Evolutionary conservation across 2,329 filamentous ascomycete genomes (phyloP), one percentile per base, ranked within the genome.

Genomic region (Fusarium incarnatum): DNA sequence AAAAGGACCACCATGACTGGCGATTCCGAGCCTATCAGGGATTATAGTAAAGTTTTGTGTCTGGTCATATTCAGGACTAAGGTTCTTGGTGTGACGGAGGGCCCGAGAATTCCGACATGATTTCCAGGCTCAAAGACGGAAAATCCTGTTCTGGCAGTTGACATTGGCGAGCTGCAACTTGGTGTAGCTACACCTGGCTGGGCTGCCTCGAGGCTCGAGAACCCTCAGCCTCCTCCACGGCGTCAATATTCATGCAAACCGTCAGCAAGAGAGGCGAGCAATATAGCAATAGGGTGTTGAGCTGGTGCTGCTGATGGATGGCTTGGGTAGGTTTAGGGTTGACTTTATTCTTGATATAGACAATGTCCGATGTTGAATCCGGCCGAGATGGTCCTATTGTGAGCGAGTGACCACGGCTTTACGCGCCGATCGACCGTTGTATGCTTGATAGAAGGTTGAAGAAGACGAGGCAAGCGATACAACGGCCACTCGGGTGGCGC

Each of bases 291-390:
- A 55, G 61, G 63, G 63, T 66, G 66, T 69, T 45, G 40, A 34
- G 61, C 30, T 37, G 32, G 55, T 69, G 61, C 18, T 30, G 32
- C 66, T 69, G 50, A 50, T 61, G 63, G 63, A 58, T 57, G 67
- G 62, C 30, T 59, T 47, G 40, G 50, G 49, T 53, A 53, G 49
- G 32, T 53, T 60, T 42, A 50, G 53, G 40, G 45, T 49, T 55
- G 55, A 58, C 56, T 44, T 45, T 52, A 52, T 70, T 67, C 61
- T 70, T 61, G 62, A 67, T 61, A 55, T 16, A 59, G 67, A 46
- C 48, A 62, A 44, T 27, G 48, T 40, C 65, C 60, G 54, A 61
- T 32, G 60, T 70, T 60, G 47, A 61, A 55, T 54, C 49, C 20
- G 42, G 49, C 16, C 55, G 45, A n/a, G 37, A 66, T 66, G 63